Conservation (phyloP, 2,329 filamentous ascomycete genomes). For the Pseudocercospora eumusae region DNA sequence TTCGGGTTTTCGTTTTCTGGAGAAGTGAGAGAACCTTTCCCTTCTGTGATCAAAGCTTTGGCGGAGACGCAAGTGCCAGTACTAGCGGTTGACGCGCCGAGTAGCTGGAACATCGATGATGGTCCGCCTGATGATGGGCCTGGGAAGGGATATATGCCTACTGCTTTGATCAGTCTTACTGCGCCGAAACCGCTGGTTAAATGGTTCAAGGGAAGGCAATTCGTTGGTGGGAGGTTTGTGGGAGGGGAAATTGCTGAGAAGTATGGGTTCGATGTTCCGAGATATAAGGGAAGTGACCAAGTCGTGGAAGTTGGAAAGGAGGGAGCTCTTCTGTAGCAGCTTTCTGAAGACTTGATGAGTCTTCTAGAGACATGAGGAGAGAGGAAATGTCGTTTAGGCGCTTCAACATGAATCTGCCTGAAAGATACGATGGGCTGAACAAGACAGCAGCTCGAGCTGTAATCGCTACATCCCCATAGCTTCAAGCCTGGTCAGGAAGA, state of each 20-base stretch:
- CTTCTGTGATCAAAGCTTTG: constrained; percentile 74
- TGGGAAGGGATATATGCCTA: constrained; percentile 78
- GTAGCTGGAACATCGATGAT: constrained; percentile 87
- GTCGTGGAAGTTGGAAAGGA: constrained; percentile 69
- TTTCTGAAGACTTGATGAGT: background rate
- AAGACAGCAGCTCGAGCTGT: background rate
- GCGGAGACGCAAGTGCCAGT: constrained; percentile 73
- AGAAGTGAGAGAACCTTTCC: constrained; percentile 89
- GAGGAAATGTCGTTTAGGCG: background rate
- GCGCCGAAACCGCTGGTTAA: constrained; percentile 89
- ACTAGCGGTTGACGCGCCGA: constrained; percentile 87
- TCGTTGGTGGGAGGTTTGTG: constrained; percentile 89
- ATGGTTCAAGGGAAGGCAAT: constrained; percentile 84
- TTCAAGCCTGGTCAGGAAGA: background rate
- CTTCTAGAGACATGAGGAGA: background rate
- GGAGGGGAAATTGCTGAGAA: constrained; percentile 75
- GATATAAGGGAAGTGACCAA: constrained; percentile 85
- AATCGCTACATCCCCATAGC: background rate
- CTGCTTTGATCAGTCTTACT: constrained; percentile 80
- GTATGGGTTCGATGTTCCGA: constrained; percentile 79
- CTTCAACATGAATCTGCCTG: background rate
- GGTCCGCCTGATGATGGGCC: constrained; percentile 77
- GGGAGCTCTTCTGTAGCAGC: background rate
- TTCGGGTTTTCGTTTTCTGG: constrained; percentile 95
- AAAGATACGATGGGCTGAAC: background rate